Evolutionary conservation across 371 early-diverging fungal genomes (phyloP).

Genomic region (Rhizopus sp.): DNA sequence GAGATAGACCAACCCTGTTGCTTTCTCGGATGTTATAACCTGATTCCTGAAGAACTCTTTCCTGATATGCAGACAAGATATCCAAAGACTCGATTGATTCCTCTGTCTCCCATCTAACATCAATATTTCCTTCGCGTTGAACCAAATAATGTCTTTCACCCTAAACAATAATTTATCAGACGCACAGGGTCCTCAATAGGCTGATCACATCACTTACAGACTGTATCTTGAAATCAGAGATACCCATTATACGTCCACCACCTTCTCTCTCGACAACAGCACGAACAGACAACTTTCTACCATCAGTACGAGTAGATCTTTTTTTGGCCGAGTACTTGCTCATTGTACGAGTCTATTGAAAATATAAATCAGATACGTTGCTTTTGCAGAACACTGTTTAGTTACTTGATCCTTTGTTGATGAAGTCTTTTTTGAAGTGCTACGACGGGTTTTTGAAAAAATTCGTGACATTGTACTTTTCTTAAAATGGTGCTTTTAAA

Average conservation of each 20-base stretch:
- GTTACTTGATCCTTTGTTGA: not conserved
- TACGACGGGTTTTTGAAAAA: too few relatives aligned
- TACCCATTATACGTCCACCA: not conserved
- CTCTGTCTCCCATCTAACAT: constrained; percentile 17
- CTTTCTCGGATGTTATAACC: constrained; percentile 15
- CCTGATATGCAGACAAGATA: constrained; percentile 10
- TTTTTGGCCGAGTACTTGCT: not conserved
- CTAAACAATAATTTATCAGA: not conserved
- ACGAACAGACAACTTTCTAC: not conserved
- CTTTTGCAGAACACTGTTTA: not conserved
- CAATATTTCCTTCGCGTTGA: constrained; percentile 5
- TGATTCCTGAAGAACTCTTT: constrained; percentile 15
- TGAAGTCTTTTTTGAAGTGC: too few relatives aligned
- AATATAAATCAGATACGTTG: not conserved
- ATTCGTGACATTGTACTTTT: too few relatives aligned
- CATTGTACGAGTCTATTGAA: not conserved
- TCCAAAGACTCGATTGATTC: constrained; percentile 3
- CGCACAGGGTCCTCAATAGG: too few relatives aligned
- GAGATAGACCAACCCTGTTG: constrained; percentile 9
- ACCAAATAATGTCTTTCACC: constrained; percentile 12
- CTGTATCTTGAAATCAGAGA: constrained; percentile 11
- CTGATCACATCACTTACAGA: not conserved
- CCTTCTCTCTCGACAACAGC: not conserved
- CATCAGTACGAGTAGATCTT: not conserved
- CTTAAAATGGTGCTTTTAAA: too few relatives aligned